These are phyloP conservation scores for Russula virescens DNA, from an alignment of 768 basidiomycete genomes.

Conservation along the genomic window DNA sequence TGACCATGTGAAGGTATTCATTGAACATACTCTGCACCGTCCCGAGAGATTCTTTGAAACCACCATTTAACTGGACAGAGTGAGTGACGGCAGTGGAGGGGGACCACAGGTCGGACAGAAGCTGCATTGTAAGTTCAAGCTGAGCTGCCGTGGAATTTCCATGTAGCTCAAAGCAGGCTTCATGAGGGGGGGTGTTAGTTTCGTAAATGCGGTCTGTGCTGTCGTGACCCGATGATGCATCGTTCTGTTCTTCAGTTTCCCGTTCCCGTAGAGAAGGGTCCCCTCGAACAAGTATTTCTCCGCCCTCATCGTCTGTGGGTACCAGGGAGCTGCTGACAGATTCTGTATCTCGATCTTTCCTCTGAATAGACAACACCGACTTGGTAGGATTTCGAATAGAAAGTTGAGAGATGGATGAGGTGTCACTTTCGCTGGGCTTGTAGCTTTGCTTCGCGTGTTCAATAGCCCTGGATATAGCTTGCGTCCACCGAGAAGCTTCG, in stretches of 20 bases:
- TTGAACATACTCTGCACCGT: constrained; percentile 53
- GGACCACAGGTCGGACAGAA: constrained; percentile 46
- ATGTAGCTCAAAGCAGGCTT: constrained; percentile 53
- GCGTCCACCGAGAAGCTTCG: constrained; percentile 84
- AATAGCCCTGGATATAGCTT: constrained; percentile 66
- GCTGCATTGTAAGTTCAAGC: constrained; percentile 66
- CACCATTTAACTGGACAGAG: constrained; percentile 37
- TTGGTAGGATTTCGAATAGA: constrained; percentile 15
- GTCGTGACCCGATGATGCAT: constrained; percentile 43
- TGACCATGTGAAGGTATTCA: constrained; percentile 64
- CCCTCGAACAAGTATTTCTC: not conserved
- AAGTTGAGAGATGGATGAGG: constrained; percentile 26
- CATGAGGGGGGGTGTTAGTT: constrained; percentile 48
- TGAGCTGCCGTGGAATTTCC: constrained; percentile 69
- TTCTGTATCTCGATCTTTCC: constrained; percentile 15
- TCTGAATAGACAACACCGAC: constrained; percentile 14
- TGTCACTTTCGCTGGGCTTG: constrained; percentile 40
- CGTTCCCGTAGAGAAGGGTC: not conserved
- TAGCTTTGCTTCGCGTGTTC: constrained; percentile 56
- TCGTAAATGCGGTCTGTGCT: constrained; percentile 29
- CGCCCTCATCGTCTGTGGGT: constrained; percentile 26
- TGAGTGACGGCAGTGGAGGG: constrained; percentile 30
- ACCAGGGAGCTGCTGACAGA: constrained; percentile 26
- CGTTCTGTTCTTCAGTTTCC: constrained; percentile 30
- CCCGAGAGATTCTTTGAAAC: constrained; percentile 54